Percentiles rank a stretch among this genome's conserved stretches.
Conservation (phyloP, 1,139 yeast species). For the Nakaseomyces nivariensis region DNA sequence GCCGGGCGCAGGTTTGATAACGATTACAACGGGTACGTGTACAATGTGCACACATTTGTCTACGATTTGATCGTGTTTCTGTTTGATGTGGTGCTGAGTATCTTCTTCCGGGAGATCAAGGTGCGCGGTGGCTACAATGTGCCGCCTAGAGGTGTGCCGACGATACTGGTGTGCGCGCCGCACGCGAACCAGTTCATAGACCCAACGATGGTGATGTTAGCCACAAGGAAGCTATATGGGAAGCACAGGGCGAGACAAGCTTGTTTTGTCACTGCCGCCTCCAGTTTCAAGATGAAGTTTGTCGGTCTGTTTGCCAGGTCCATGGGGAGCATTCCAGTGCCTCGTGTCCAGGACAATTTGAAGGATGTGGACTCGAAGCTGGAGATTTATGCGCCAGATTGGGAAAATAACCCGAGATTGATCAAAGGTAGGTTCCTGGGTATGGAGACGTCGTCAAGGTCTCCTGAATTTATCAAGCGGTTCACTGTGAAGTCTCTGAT, state of each 20-base stretch:
- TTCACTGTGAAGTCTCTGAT: constrained; percentile 44
- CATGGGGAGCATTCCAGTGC: constrained; percentile 62
- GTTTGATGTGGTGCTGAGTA: constrained; percentile 14
- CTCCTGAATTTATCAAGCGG: constrained; percentile 32
- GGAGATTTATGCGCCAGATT: constrained; percentile 35
- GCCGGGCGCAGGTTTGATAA: constrained; percentile 7
- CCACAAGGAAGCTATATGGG: constrained; percentile 32
- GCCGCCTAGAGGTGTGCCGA: constrained; percentile 51
- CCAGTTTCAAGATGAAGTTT: constrained; percentile 42
- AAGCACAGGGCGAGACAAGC: constrained; percentile 32
- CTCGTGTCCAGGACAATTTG: constrained; percentile 60
- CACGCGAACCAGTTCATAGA: constrained; percentile 77
- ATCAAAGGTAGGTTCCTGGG: constrained; percentile 17
- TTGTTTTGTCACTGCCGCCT: constrained; percentile 56
- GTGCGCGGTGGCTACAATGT: constrained; percentile 59
- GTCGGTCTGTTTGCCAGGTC: constrained; percentile 50
- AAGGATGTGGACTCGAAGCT: constrained; percentile 35
- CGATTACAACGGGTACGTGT: constrained; percentile 10
- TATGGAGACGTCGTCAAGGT: constrained; percentile 5
- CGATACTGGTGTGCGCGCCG: constrained; percentile 69
- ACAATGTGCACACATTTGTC: constrained; percentile 11
- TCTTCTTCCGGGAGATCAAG: constrained; percentile 59
- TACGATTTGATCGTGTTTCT: constrained; percentile 15
- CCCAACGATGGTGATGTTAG: constrained; percentile 52
- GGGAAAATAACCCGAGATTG: constrained; percentile 29